Evolutionary conservation across 805 yeast genomes (phyloP).

Genomic region (Barnettozyma botsteinii): DNA sequence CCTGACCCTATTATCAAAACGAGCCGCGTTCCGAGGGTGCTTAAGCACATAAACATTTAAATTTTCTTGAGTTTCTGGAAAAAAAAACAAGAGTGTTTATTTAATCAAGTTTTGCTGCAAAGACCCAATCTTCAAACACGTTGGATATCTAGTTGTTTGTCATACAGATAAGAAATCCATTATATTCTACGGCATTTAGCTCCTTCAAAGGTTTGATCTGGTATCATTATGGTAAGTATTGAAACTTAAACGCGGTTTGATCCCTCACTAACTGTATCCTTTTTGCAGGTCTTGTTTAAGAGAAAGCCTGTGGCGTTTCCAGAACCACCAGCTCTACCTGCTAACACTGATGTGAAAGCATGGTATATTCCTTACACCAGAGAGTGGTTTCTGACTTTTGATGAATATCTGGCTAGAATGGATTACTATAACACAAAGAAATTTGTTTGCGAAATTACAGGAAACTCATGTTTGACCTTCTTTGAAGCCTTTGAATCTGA

Average conservation of each 20-base stretch:
- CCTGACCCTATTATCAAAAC: not conserved
- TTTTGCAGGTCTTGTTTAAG: conserved; percentile 62
- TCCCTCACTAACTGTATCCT: conserved; percentile 6
- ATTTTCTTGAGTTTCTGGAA: not conserved
- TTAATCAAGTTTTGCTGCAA: too few relatives aligned
- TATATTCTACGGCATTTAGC: too few relatives aligned
- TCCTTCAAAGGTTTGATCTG: not conserved
- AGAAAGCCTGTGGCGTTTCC: conserved; percentile 62
- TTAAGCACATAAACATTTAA: not conserved
- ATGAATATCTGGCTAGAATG: conserved; percentile 64
- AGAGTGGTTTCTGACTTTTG: conserved; percentile 81
- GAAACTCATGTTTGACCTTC: conserved; percentile 84
- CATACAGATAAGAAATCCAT: too few relatives aligned
- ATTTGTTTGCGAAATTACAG: conserved; percentile 94
- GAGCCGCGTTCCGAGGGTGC: conserved; percentile 2
- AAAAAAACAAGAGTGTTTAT: not conserved
- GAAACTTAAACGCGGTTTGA: not conserved
- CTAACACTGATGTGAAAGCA: conserved; percentile 53
- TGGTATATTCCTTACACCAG: conserved; percentile 81
- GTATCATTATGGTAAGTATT: not conserved
- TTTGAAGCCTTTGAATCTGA: conserved; percentile 86
- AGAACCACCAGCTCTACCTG: conserved; percentile 52
- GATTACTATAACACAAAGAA: conserved; percentile 70
- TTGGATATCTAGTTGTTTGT: too few relatives aligned
- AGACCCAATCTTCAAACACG: too few relatives aligned